Evolutionary conservation across 2,329 filamentous ascomycete genomes (phyloP).

Genomic region (Penicillium olsonii): DNA sequence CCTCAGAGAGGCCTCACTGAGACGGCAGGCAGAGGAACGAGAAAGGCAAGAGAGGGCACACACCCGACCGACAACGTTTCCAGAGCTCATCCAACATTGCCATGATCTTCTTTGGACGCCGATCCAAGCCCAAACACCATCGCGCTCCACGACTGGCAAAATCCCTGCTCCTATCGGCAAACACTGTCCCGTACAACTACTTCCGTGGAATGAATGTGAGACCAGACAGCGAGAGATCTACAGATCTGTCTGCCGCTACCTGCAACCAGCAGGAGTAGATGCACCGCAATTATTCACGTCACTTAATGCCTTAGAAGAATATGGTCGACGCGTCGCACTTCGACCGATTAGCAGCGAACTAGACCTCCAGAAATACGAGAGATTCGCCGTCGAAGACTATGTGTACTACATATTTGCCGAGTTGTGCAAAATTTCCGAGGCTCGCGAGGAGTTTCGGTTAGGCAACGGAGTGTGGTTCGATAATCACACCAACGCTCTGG

Average conservation of each 20-base stretch:
- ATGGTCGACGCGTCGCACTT: neutral
- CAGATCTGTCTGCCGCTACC: neutral
- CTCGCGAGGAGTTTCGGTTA: constrained; percentile 22
- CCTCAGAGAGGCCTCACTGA: constrained; percentile 11
- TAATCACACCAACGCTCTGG: constrained; percentile 11
- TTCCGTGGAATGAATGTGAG: neutral
- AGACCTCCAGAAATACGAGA: neutral
- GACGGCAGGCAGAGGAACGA: neutral
- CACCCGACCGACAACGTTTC: neutral
- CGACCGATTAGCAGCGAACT: neutral
- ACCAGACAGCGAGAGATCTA: neutral
- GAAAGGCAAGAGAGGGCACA: neutral
- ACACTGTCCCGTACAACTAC: neutral
- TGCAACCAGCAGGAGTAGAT: neutral
- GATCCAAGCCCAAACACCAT: neutral
- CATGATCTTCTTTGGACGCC: neutral
- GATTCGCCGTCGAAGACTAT: neutral
- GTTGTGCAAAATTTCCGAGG: constrained; percentile 25
- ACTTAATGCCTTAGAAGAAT: neutral
- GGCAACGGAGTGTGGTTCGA: constrained; percentile 16
- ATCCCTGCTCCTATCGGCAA: neutral
- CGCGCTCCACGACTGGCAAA: neutral
- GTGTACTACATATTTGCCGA: constrained; percentile 24
- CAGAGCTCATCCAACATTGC: neutral
- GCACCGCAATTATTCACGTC: neutral